A percentile compares a stretch with the other conserved stretches of the same genome.
These are phyloP conservation scores for Parmelia sp. DNA, from an alignment of 495 filamentous ascomycete genomes.

Conservation along the genomic window DNA sequence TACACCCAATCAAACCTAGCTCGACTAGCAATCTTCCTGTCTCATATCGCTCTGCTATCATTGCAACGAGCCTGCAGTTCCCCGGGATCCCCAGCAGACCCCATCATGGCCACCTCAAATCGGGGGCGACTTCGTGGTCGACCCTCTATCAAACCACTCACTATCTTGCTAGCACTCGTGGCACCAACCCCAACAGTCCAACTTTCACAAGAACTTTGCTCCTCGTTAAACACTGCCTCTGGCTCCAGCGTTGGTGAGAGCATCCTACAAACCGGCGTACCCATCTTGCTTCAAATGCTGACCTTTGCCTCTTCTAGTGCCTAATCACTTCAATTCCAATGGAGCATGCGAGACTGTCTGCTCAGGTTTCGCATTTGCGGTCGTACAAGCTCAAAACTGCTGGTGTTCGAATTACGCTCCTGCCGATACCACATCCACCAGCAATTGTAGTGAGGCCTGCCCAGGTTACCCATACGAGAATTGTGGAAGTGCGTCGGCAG, in stretches of 20 bases:
- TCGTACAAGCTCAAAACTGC: slow-evolving; percentile 58
- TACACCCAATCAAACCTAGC: neutral
- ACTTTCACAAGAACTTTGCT: slow-evolving; percentile 38
- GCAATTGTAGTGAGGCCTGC: slow-evolving; percentile 50
- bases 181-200: slow-evolving; percentile 17
- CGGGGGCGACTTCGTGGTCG: neutral
- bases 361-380: slow-evolving; percentile 56
- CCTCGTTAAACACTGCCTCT: slow-evolving; percentile 43
- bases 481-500: slow-evolving; percentile 52
- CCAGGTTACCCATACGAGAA: slow-evolving; percentile 61
- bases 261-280: neutral
- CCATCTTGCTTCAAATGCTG: neutral
- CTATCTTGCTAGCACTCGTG: slow-evolving; percentile 19
- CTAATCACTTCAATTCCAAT: slow-evolving; percentile 56
- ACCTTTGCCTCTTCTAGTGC: slow-evolving; percentile 33
- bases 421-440: slow-evolving; percentile 34
- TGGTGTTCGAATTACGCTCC: slow-evolving; percentile 75
- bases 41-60: neutral
- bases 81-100: neutral
- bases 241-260: slow-evolving; percentile 31
- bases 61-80: neutral
- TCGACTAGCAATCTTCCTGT: neutral
- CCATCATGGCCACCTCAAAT: slow-evolving; percentile 1
- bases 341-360: slow-evolving; percentile 56
- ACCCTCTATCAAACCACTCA: neutral